Percentiles rank a stretch among this genome's conserved stretches.
These are phyloP conservation scores for Harringtonia lauricola DNA, from an alignment of 2,329 filamentous ascomycete species.

Conservation along the genomic window DNA sequence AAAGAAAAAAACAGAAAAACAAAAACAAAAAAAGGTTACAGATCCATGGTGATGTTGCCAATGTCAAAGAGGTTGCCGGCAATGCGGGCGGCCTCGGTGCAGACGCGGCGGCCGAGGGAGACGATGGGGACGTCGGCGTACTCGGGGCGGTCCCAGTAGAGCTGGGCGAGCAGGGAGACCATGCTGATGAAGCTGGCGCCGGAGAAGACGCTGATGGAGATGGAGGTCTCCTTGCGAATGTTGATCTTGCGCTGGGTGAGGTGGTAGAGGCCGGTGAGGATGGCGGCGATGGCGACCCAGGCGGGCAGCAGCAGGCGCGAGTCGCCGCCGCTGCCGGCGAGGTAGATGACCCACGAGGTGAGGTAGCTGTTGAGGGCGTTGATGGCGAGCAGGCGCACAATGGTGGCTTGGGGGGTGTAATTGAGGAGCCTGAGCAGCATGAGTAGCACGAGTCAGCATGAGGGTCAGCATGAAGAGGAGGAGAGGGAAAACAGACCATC, in stretches of 20 bases:
- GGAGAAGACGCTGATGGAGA: conserved; percentile 67
- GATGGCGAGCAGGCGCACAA: conserved; percentile 67
- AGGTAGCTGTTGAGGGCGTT: conserved; percentile 66
- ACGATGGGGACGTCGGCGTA: conserved; percentile 50
- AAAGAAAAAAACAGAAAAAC: background rate
- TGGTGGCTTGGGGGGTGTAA: conserved; percentile 71
- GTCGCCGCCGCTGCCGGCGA: conserved; percentile 60
- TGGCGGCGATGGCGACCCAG: conserved; percentile 69
- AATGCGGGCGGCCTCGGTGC: conserved; percentile 6
- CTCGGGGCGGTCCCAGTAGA: conserved; percentile 51
- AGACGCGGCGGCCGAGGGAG: conserved; percentile 23
- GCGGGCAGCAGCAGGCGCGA: conserved; percentile 61
- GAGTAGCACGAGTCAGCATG: background rate
- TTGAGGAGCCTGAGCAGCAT: conserved; percentile 58
- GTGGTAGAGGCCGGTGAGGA: conserved; percentile 64
- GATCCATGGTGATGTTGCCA: conserved; percentile 12
- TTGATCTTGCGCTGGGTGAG: conserved; percentile 68
- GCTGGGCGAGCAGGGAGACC: conserved; percentile 54
- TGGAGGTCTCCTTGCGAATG: conserved; percentile 68
- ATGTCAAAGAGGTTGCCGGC: conserved; percentile 12
- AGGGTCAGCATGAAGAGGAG: background rate
- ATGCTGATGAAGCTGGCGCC: conserved; percentile 68
- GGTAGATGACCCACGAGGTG: conserved; percentile 59
- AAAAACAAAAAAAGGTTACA: conserved; percentile 1
- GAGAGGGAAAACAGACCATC: conserved; percentile 45